Base-by-base conservation (phyloP, 331 rosid genomes). In the Spiraea crenata region DNA sequence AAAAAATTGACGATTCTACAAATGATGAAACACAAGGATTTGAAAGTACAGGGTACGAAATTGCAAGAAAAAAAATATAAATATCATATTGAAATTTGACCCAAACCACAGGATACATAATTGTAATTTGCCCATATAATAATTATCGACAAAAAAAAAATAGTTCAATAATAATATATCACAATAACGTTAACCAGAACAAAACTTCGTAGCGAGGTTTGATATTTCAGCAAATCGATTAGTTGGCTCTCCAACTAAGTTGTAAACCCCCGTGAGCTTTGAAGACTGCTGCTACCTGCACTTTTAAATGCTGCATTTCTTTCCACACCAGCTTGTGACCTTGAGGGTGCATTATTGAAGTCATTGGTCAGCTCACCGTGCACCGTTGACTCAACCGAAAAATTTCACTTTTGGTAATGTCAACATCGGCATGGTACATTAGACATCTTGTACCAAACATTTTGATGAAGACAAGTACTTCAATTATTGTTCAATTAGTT, bases 141-240 rank as follows among this genome's bases (percentile, higher is more conserved):
- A 25, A 25, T 25, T 25, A 25, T 25, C 31, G 31, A 25, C 31
- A 25, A 25, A 25, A 17, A 50, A 63, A 16, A 45, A 39, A 74
- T 10, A 38, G 71, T 65, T 46, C 69, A 47, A 63, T 69, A 57
- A 38, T 71, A 25, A 25, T 25, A 25, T 2, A 25, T 77, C 68
- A 70, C 51, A 16, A 52, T 69, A 82, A 82, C 75, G 81, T 85
- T 77, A 75, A 75, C 76, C 11, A 55, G 49, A 2, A 56, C 8
- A 7, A 40, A 8, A 47, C 39, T 70, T 57, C 25, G 6, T 35
- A 44, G 55, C 65, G 31, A 70, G 74, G 42, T 52, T 12, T 20
- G 25, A 39, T 19, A 52, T 52, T 34, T 69, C 51, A 42, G 31
- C 31, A 25, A 25, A 25, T 25, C 31, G 31, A 25, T 25, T 25